Conservation (phyloP, 2,329 filamentous ascomycete genomes). For the Fusarium decemcellulare region DNA sequence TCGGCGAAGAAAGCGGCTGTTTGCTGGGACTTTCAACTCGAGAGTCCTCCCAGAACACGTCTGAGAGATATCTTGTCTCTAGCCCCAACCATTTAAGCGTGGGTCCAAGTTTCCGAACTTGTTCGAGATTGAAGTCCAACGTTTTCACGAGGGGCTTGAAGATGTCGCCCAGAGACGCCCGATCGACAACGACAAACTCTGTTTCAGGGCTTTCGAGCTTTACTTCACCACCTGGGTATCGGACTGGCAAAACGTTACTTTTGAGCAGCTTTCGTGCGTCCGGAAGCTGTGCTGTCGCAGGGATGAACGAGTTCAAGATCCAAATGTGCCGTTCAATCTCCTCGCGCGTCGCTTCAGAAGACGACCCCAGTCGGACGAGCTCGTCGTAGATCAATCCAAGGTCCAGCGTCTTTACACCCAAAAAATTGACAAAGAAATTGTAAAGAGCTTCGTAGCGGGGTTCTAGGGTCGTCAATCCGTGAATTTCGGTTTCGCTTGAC, state of each 20-base stretch:
- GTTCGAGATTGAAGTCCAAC: background rate
- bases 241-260: background rate
- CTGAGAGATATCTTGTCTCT: background rate
- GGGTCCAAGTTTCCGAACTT: background rate
- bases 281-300: fast-evolving
- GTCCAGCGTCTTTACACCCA: conserved; percentile 6
- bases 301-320: background rate
- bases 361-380: background rate
- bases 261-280: background rate
- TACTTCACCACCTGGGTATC: background rate
- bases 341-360: background rate
- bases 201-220: background rate
- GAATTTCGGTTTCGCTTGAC: conserved; percentile 2
- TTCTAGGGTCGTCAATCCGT: background rate
- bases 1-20: background rate
- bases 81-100: background rate
- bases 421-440: conserved; percentile 9
- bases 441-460: background rate
- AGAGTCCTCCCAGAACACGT: background rate
- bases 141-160: background rate
- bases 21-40: background rate
- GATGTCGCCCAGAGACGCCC: background rate
- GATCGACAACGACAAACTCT: background rate
- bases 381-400: conserved; percentile 7
- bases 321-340: background rate